Evolutionary conservation across 768 basidiomycete genomes (phyloP).

Genomic region (Clavaria fumosa): DNA sequence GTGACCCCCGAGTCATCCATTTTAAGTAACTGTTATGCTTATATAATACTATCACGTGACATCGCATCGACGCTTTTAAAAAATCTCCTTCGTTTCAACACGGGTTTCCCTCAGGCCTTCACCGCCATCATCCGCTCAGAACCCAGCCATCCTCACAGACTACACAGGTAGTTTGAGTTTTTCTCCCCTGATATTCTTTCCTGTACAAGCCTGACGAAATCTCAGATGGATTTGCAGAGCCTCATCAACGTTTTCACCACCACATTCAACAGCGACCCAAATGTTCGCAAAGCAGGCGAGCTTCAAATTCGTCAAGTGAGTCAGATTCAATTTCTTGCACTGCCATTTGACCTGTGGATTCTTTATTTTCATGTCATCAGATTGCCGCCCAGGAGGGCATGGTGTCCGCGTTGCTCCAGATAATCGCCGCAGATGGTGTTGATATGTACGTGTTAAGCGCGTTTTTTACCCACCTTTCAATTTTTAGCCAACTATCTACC

Average conservation of each 20-base stretch:
- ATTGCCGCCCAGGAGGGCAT: slow-evolving; percentile 70
- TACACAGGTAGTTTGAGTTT: too few species aligned
- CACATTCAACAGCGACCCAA: slow-evolving; percentile 72
- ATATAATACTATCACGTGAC: too few species aligned
- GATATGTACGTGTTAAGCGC: slow-evolving; percentile 51
- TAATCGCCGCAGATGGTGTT: slow-evolving; percentile 63
- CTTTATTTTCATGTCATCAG: slow-evolving; percentile 22
- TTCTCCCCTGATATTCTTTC: too few species aligned
- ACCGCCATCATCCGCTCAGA: too few species aligned
- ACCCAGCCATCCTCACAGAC: too few species aligned
- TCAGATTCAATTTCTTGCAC: background rate
- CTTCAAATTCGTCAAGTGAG: slow-evolving; percentile 74
- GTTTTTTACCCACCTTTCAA: slow-evolving; percentile 12
- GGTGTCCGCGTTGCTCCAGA: slow-evolving; percentile 70
- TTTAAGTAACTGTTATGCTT: too few species aligned
- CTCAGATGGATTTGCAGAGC: slow-evolving; percentile 67
- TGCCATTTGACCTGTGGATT: slow-evolving; percentile 8
- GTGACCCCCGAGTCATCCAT: too few species aligned
- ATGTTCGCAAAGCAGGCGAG: slow-evolving; percentile 74
- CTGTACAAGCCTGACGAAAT: too few species aligned
- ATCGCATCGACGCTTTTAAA: too few species aligned
- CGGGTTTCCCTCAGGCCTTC: too few species aligned
- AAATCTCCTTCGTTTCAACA: too few species aligned
- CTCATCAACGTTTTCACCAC: slow-evolving; percentile 68
- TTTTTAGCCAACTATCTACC: slow-evolving; percentile 5